Base-by-base conservation (phyloP, 73 alveolate genomes). In the Blepharisma japonicum region DNA sequence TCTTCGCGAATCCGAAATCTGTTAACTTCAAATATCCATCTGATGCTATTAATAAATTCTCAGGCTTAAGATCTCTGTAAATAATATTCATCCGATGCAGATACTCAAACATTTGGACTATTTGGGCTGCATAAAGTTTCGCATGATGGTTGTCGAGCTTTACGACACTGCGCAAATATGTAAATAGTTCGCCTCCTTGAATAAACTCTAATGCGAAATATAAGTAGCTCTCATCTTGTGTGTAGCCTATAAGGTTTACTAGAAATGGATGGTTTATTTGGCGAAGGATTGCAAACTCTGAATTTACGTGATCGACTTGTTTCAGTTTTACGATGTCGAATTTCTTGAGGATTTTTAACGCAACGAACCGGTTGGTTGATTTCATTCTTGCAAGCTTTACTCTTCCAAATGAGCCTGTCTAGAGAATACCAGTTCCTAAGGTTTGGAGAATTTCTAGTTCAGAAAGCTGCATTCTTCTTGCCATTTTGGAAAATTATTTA, bases 181-280 rank as follows among this genome's bases (percentile, higher is more conserved):
- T 89, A 71, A 89, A 89, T 48, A 96, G 95, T 71, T 96, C 99
- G 14, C 99, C 99, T 38, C 99, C 99, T 83, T 27, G 66, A 32
- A 77, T 96, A 71, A 92, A 88, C 89, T 95, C 99, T 14, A 96
- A 82, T 39, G 91, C 85, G 79, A 95, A 89, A 78, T 94, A 95
- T 66, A 95, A 85, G 83, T 86, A 93, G 56, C 94, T 78, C 74
- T 93, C 96, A 80, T 93, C 97, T 76, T 93, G 92, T 68, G 88
- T 55, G 82, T 86, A 91, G n/a, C 98, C 98, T 68, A 91, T 86
- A 68, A 86, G 72, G 79, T 72, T 86, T 89, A 94, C 98, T n/a
- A 94, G 82, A 91, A 95, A 96, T 11, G 99, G 99, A 88, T 97
- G 98, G 83, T 94, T 95, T 14, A 97, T 91, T 76, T 84, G 84